A percentile compares a stretch with the other conserved stretches of the same genome.
Conservation (phyloP, 116 monocot genomes). For the Papilionanthe hybrid region DNA sequence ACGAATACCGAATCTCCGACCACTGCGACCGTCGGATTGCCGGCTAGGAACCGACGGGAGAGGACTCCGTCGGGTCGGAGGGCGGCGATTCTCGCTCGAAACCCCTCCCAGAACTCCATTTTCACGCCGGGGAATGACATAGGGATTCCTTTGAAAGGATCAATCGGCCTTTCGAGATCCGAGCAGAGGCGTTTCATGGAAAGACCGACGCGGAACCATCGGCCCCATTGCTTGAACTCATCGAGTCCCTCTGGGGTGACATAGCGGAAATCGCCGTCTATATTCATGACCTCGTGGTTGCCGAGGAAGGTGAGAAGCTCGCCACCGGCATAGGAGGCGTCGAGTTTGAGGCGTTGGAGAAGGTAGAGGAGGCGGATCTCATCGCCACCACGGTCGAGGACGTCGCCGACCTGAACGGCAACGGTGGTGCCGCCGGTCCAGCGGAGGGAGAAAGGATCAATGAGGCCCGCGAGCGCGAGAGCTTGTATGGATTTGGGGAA, state of each 20-base stretch:
- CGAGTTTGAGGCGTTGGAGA: slow-evolving; percentile 55
- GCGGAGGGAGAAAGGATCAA: slow-evolving; percentile 31
- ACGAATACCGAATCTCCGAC: slow-evolving; percentile 86
- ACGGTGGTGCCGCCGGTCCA: slow-evolving; percentile 65
- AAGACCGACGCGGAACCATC: slow-evolving; percentile 59
- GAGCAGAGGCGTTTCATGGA: slow-evolving; percentile 60
- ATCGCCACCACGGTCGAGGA: slow-evolving; percentile 83
- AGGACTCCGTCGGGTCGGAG: slow-evolving; percentile 71
- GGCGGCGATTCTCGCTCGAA: slow-evolving; percentile 75
- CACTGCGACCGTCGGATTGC: slow-evolving; percentile 52
- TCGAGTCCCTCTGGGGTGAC: slow-evolving; percentile 41
- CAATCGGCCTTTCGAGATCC: slow-evolving; percentile 23
- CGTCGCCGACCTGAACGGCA: slow-evolving; percentile 85
- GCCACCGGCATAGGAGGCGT: slow-evolving; percentile 48
- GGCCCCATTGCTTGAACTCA: slow-evolving; percentile 67
- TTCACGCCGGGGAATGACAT: slow-evolving; percentile 59
- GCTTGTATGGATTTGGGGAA: slow-evolving; percentile 54
- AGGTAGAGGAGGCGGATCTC: slow-evolving; percentile 82
- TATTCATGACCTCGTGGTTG: slow-evolving; percentile 97
- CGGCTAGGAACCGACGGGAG: slow-evolving; percentile 53
- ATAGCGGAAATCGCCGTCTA: slow-evolving; percentile 67
- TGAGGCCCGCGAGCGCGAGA: slow-evolving; percentile 62
- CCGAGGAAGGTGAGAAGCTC: slow-evolving; percentile 55
- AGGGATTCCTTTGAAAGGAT: slow-evolving; percentile 92
- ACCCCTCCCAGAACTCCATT: slow-evolving; percentile 54